Evolutionary conservation across 202 grass and related monocot genomes (phyloP).

Genomic region (Panicum hallii): DNA sequence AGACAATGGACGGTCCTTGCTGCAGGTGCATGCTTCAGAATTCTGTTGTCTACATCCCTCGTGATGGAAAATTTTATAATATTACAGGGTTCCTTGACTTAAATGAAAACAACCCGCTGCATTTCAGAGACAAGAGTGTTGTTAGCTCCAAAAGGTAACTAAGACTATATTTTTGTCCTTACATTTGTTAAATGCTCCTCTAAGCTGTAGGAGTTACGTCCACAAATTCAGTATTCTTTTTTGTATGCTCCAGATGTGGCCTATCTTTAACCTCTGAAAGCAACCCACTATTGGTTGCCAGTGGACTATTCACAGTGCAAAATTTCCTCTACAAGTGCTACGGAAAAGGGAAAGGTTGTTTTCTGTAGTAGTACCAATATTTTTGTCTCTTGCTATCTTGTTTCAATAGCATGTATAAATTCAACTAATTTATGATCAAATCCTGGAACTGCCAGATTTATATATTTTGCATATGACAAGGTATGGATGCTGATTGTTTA

Average conservation of each 20-base stretch:
- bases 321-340: conserved; percentile 57
- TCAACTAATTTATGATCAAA: conserved; percentile 1
- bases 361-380: conserved; percentile 1
- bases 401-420: neutral
- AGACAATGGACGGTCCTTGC: conserved; percentile 59
- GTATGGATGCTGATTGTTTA: neutral
- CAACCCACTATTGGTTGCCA: conserved; percentile 51
- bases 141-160: conserved; percentile 56
- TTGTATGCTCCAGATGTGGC: conserved; percentile 49
- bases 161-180: conserved; percentile 44
- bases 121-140: conserved; percentile 44
- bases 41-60: conserved; percentile 66
- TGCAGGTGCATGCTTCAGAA: conserved; percentile 62
- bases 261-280: conserved; percentile 52
- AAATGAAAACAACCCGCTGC: conserved; percentile 51
- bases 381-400: conserved; percentile 34
- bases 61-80: conserved; percentile 46
- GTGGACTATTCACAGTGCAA: conserved; percentile 42
- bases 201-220: conserved; percentile 13
- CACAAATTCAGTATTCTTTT: neutral
- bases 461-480: neutral
- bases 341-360: conserved; percentile 58
- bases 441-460: neutral
- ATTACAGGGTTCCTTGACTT: conserved; percentile 58
- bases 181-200: neutral